A percentile compares a stretch with the other conserved stretches of the same genome.
These are phyloP conservation scores for Pulveroboletus sp. DNA, from an alignment of 768 basidiomycete species.

Conservation along the genomic window DNA sequence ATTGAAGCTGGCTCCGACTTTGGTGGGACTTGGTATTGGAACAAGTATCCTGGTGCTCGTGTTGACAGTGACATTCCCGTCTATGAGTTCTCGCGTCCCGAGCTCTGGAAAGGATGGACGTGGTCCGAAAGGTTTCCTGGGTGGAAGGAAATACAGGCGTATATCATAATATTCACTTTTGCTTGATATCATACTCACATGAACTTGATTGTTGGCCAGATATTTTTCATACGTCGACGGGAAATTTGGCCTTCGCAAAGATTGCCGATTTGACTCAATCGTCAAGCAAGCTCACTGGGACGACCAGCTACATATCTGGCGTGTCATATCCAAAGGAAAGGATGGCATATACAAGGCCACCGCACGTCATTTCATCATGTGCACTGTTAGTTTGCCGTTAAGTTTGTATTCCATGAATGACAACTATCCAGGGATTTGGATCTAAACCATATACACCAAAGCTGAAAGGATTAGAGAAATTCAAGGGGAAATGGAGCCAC, in stretches of 20 bases:
- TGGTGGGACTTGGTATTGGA: constrained; percentile 17
- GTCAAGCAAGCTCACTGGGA: constrained; percentile 13
- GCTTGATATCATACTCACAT: not conserved
- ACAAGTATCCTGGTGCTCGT: constrained; percentile 11
- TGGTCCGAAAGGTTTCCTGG: constrained; percentile 14
- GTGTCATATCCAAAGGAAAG: constrained; percentile 1
- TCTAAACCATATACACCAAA: constrained; percentile 11
- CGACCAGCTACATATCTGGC: constrained; percentile 5
- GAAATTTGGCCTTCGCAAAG: constrained; percentile 11
- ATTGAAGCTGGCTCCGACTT: constrained; percentile 8
- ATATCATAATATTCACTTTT: not conserved
- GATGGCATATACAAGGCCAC: constrained; percentile 9
- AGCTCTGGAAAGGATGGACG: constrained; percentile 11
- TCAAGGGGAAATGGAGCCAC: constrained; percentile 9
- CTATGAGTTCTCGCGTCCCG: constrained; percentile 8
- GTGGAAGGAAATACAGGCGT: constrained; percentile 10
- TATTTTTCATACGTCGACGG: constrained; percentile 14
- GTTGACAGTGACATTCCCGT: constrained; percentile 8
- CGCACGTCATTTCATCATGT: constrained; percentile 10
- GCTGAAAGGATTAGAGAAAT: constrained; percentile 8
- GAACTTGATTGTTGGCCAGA: not conserved
- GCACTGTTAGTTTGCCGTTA: constrained; percentile 3
- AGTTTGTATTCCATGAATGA: not conserved
- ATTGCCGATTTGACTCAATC: constrained; percentile 11
- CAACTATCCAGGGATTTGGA: not conserved